Evolutionary conservation across 1,284 basidiomycete genomes (phyloP).

Genomic region (Ganoderma resinaceum): DNA sequence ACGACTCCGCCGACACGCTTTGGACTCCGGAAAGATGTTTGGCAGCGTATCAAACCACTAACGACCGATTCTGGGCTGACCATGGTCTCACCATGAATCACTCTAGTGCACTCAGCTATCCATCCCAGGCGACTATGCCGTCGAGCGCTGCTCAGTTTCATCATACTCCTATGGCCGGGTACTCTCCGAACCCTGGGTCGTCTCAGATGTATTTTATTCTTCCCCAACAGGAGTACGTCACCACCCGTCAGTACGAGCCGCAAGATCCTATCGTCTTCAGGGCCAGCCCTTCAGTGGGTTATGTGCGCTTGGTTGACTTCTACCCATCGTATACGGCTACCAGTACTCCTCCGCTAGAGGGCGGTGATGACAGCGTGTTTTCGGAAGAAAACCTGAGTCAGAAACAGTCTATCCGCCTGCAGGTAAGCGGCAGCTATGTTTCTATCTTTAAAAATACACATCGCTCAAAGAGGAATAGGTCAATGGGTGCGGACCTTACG

Average conservation of each 20-base stretch:
- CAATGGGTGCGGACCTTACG: constrained; percentile 15
- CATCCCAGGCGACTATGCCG: background rate
- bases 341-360: background rate
- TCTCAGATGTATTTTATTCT: constrained; percentile 15
- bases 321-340: background rate
- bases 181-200: background rate
- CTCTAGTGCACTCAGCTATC: background rate
- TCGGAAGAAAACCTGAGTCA: constrained; percentile 21
- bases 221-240: constrained; percentile 18
- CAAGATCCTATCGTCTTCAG: constrained; percentile 20
- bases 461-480: constrained; percentile 12
- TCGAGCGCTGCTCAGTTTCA: background rate
- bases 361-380: constrained; percentile 22
- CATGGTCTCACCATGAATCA: constrained; percentile 18
- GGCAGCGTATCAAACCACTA: constrained; percentile 7
- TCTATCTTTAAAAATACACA: too few relatives aligned
- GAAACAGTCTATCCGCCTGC: constrained; percentile 28
- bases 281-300: constrained; percentile 14
- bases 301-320: constrained; percentile 17
- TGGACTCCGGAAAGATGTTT: constrained; percentile 17
- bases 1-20: background rate
- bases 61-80: constrained; percentile 21
- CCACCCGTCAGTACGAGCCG: constrained; percentile 17
- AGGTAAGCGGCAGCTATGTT: constrained; percentile 9
- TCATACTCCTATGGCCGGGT: background rate